Evolutionary conservation across 2,329 filamentous ascomycete species (phyloP).

Genomic region (Boeremia lycopersici): DNA sequence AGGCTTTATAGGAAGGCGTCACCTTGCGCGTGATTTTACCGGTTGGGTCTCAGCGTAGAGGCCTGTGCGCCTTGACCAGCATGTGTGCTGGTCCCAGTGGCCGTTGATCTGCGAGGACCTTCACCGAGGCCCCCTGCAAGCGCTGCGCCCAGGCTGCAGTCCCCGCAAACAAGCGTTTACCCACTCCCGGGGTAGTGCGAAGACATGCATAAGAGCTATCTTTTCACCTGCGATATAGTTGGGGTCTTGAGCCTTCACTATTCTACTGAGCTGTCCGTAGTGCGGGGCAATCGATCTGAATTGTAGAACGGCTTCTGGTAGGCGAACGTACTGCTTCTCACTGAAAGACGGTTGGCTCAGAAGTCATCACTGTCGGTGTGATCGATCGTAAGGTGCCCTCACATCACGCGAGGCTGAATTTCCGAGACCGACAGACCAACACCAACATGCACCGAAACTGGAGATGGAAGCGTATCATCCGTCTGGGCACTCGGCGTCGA

Average conservation of each 20-base stretch:
- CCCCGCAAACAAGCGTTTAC: conserved; percentile 34
- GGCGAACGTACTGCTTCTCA: not conserved
- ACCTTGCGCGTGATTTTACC: conserved; percentile 26
- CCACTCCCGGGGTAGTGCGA: conserved; percentile 31
- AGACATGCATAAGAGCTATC: conserved; percentile 4
- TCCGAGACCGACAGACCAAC: conserved; percentile 1
- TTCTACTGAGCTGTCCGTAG: no score
- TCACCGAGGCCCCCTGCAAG: conserved; percentile 13
- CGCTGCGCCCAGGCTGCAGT: conserved; percentile 15
- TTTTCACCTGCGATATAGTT: no score
- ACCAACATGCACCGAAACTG: conserved; percentile 14
- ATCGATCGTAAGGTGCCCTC: conserved; percentile 4
- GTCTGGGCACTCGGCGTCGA: conserved; percentile 26
- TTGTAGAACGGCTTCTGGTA: not conserved
- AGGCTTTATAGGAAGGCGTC: conserved; percentile 19
- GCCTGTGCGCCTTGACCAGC: conserved; percentile 3
- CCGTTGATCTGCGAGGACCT: conserved; percentile 1
- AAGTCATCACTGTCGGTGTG: not conserved
- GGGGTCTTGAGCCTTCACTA: no score
- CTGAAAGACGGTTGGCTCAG: not conserved
- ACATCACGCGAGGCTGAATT: conserved; percentile 6
- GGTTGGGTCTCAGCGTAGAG: conserved; percentile 14
- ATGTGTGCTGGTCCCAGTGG: conserved; percentile 18
- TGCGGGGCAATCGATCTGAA: not conserved
- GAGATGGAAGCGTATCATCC: conserved; percentile 6